Evolutionary conservation across 805 yeast genomes (phyloP).

Genomic region (Candida qinlingensis): DNA sequence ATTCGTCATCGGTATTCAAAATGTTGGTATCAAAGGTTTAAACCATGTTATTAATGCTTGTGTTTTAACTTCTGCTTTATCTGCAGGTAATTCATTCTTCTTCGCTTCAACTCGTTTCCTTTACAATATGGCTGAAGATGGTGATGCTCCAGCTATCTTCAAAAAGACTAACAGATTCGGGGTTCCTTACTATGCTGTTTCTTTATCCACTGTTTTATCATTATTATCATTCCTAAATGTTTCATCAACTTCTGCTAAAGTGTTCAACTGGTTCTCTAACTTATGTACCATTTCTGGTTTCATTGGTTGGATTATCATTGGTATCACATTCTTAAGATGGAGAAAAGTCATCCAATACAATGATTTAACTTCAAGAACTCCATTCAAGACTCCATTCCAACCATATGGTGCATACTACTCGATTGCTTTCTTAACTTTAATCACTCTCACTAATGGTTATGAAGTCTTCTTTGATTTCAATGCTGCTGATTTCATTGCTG

Average conservation of each 20-base stretch:
- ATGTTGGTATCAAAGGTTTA: slow-evolving; percentile 58
- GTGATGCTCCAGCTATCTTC: slow-evolving; percentile 71
- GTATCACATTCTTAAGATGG: slow-evolving; percentile 62
- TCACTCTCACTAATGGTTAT: slow-evolving; percentile 69
- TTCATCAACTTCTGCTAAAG: slow-evolving; percentile 47
- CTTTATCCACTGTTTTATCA: slow-evolving; percentile 38
- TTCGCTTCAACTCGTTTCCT: slow-evolving; percentile 73
- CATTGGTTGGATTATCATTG: slow-evolving; percentile 68
- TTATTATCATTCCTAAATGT: slow-evolving; percentile 66
- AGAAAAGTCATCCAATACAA: slow-evolving; percentile 57
- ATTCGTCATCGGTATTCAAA: slow-evolving; percentile 74
- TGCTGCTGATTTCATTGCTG: slow-evolving; percentile 57
- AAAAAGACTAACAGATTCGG: slow-evolving; percentile 61
- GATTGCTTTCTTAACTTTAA: slow-evolving; percentile 41
- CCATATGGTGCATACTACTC: slow-evolving; percentile 55
- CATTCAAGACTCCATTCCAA: slow-evolving; percentile 51
- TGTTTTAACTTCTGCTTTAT: slow-evolving; percentile 71
- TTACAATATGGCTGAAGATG: slow-evolving; percentile 66
- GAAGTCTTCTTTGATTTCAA: slow-evolving; percentile 50
- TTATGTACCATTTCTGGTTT: slow-evolving; percentile 75
- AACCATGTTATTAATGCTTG: slow-evolving; percentile 77
- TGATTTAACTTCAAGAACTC: slow-evolving; percentile 47
- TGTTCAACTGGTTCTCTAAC: slow-evolving; percentile 69
- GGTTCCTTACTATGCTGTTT: slow-evolving; percentile 59
- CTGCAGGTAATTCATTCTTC: slow-evolving; percentile 78